A percentile compares a stretch with the other conserved stretches of the same genome.
These are phyloP conservation scores for Globisporangium parvum DNA, from an alignment of 352 stramenopile species.

Conservation along the genomic window DNA sequence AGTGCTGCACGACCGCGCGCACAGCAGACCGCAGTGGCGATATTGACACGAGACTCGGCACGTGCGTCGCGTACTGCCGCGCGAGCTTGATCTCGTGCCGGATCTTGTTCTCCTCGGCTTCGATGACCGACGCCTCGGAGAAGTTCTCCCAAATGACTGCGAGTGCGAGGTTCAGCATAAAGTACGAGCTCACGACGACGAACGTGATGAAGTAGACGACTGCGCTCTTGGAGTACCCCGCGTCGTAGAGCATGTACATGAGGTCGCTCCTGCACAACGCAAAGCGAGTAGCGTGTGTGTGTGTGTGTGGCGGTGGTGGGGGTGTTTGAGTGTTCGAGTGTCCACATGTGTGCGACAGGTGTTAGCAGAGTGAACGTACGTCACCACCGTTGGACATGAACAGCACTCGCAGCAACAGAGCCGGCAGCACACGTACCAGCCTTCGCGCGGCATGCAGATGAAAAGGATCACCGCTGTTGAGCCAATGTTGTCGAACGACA, in stretches of 20 bases:
- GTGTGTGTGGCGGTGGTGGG: background rate
- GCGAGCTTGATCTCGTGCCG: conserved; percentile 17
- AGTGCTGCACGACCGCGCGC: conserved; percentile 30
- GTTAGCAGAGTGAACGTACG: too few species aligned
- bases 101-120: conserved; percentile 38
- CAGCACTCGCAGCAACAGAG: background rate
- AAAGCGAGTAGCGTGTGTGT: too few species aligned
- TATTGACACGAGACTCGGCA: background rate
- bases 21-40: conserved; percentile 17
- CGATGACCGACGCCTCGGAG: conserved; percentile 42
- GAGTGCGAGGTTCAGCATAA: conserved; percentile 87
- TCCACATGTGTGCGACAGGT: too few species aligned
- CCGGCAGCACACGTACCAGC: conserved; percentile 74
- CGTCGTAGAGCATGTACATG: conserved; percentile 62
- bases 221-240: conserved; percentile 32
- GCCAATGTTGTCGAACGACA: conserved; percentile 87
- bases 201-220: conserved; percentile 85
- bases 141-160: conserved; percentile 89
- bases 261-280: conserved; percentile 45
- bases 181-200: conserved; percentile 85
- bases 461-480: conserved; percentile 83
- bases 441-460: conserved; percentile 88
- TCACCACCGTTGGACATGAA: too few species aligned
- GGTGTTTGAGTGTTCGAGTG: background rate
- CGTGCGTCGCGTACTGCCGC: background rate